Evolutionary conservation across 805 yeast genomes (phyloP).

Genomic region (Lipomyces yamadae): DNA sequence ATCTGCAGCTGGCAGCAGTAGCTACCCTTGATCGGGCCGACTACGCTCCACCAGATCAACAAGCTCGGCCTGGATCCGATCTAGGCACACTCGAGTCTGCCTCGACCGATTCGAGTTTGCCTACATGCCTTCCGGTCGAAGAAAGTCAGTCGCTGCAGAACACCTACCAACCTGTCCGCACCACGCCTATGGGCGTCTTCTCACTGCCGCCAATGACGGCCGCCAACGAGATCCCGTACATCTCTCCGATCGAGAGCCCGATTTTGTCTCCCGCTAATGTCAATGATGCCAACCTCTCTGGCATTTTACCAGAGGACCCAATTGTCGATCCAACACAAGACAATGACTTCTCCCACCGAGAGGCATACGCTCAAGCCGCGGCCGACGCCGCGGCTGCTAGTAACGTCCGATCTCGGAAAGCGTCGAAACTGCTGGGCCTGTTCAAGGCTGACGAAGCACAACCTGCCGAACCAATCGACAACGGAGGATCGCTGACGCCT

Average conservation of each 20-base stretch:
- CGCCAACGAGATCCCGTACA: constrained; percentile 33
- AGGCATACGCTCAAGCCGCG: constrained; percentile 30
- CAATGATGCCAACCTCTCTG: not conserved
- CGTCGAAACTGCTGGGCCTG: constrained; percentile 48
- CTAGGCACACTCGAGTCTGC: not conserved
- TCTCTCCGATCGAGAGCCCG: constrained; percentile 39
- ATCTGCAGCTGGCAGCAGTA: not conserved
- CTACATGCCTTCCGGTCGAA: not conserved
- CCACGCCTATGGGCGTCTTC: constrained; percentile 31
- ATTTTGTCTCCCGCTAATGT: constrained; percentile 9
- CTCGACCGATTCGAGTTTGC: not conserved
- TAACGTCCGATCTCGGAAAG: constrained; percentile 43
- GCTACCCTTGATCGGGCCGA: not conserved
- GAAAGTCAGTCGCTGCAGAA: not conserved
- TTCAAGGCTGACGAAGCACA: constrained; percentile 43
- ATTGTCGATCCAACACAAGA: not conserved
- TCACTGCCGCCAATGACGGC: constrained; percentile 33
- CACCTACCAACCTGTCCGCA: constrained; percentile 1
- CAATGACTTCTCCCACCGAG: constrained; percentile 10
- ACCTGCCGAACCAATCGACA: not conserved
- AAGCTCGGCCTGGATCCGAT: not conserved
- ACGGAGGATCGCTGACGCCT: not conserved
- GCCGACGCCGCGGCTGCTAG: constrained; percentile 35
- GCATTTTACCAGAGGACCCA: not conserved
- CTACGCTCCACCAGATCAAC: not conserved